Evolutionary conservation across 208 protist species (phyloP).

Genomic region (Naegleria lovaniensis): DNA sequence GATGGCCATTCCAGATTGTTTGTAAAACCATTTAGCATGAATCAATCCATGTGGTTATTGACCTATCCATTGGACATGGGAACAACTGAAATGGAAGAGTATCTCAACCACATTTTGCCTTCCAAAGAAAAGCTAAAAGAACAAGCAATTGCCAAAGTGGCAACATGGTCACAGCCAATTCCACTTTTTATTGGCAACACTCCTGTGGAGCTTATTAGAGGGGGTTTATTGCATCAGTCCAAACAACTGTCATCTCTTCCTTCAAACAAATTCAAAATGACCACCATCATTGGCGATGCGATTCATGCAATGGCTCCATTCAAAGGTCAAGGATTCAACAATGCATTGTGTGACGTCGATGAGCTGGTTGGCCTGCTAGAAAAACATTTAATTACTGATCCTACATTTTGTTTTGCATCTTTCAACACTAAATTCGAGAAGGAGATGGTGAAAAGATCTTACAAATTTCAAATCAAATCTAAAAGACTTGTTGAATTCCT

Average conservation of each 20-base stretch:
- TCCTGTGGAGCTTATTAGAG: background rate
- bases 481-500: background rate
- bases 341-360: background rate
- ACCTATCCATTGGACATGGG: background rate
- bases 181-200: background rate
- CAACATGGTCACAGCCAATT: background rate
- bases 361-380: background rate
- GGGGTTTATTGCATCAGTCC: background rate
- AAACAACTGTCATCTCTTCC: background rate
- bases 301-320: background rate
- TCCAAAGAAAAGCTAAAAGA: background rate
- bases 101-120: background rate
- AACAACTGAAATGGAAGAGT: background rate
- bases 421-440: background rate
- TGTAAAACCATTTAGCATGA: background rate
- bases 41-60: background rate
- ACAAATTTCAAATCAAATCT: background rate
- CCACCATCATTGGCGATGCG: background rate
- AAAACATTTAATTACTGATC: background rate
- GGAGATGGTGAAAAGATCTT: background rate
- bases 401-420: background rate
- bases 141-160: background rate
- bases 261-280: background rate
- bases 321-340: background rate
- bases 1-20: background rate